Conservation (phyloP, 208 protist species). For the Acanthamoeba pearcei region DNA sequence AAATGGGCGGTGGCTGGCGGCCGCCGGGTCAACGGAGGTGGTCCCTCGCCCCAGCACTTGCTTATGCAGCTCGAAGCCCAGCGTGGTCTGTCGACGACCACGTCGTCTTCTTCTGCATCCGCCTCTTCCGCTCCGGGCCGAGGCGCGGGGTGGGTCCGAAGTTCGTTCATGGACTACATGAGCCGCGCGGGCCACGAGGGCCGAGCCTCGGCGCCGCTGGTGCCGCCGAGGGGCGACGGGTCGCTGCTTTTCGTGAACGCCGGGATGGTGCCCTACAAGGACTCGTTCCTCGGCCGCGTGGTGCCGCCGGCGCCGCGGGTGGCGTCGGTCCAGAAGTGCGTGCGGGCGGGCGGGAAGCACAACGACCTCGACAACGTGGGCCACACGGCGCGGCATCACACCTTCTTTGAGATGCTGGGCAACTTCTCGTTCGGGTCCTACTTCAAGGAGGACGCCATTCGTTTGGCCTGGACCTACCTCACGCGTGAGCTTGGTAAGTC, state of each 20-base stretch:
- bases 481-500: conserved; percentile 72
- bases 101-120: not conserved
- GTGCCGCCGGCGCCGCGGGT: not conserved
- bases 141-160: not conserved
- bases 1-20: too few relatives aligned
- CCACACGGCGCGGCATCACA: conserved; percentile 86
- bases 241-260: conserved; percentile 71
- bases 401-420: conserved; percentile 88
- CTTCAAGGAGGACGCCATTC: conserved; percentile 84
- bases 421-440: conserved; percentile 86
- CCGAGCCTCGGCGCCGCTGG: not conserved
- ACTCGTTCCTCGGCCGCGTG: conserved; percentile 1
- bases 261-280: conserved; percentile 82
- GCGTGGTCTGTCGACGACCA: not conserved
- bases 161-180: conserved; percentile 50
- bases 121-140: not conserved
- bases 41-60: not conserved
- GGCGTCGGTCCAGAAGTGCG: conserved; percentile 75
- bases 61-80: not conserved
- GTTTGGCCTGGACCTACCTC: conserved; percentile 84
- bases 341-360: conserved; percentile 85
- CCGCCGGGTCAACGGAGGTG: too few relatives aligned
- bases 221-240: conserved; percentile 40
- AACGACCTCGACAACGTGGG: conserved; percentile 88
- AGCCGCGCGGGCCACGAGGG: conserved; percentile 1